These are phyloP conservation scores for Umbelopsis vinacea DNA, from an alignment of 192 early-diverging fungal species.

Conservation along the genomic window DNA sequence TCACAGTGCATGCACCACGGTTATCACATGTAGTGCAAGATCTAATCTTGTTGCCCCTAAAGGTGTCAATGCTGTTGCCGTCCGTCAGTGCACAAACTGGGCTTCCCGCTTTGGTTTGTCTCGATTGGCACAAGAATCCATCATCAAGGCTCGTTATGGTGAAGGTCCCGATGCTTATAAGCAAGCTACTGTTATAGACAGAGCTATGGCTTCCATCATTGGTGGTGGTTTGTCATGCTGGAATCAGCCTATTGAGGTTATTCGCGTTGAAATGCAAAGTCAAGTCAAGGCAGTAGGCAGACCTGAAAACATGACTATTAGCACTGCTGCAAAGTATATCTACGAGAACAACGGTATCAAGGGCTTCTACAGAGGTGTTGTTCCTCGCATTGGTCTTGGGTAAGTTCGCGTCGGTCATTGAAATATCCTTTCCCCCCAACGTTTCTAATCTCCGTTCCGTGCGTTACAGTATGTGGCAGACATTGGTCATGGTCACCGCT, in stretches of 20 bases:
- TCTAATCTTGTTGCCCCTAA: not conserved
- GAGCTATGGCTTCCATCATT: slow-evolving; percentile 78
- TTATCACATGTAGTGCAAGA: slow-evolving; percentile 10
- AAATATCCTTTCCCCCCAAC: not conserved
- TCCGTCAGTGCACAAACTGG: slow-evolving; percentile 99
- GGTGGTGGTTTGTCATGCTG: slow-evolving; percentile 94
- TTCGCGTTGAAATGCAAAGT: slow-evolving; percentile 98
- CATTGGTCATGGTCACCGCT: slow-evolving; percentile 19
- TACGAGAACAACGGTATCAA: slow-evolving; percentile 87
- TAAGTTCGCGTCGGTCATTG: slow-evolving; percentile 23
- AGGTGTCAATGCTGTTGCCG: slow-evolving; percentile 91
- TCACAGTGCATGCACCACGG: no score
- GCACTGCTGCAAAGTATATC: slow-evolving; percentile 83
- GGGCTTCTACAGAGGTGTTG: slow-evolving; percentile 92
- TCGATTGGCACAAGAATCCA: slow-evolving; percentile 72
- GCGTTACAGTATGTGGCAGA: slow-evolving; percentile 5
- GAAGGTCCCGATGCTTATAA: slow-evolving; percentile 42
- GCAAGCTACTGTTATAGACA: slow-evolving; percentile 57
- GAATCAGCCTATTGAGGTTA: slow-evolving; percentile 99
- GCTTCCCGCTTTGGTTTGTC: slow-evolving; percentile 93
- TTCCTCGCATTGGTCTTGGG: slow-evolving; percentile 80
- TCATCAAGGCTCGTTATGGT: slow-evolving; percentile 60
- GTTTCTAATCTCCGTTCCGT: not conserved
- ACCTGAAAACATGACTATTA: slow-evolving; percentile 92
- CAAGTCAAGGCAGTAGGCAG: slow-evolving; percentile 87